Evolutionary conservation across 73 alveolate genomes (phyloP).

Genomic region (Stentor coeruleus): DNA sequence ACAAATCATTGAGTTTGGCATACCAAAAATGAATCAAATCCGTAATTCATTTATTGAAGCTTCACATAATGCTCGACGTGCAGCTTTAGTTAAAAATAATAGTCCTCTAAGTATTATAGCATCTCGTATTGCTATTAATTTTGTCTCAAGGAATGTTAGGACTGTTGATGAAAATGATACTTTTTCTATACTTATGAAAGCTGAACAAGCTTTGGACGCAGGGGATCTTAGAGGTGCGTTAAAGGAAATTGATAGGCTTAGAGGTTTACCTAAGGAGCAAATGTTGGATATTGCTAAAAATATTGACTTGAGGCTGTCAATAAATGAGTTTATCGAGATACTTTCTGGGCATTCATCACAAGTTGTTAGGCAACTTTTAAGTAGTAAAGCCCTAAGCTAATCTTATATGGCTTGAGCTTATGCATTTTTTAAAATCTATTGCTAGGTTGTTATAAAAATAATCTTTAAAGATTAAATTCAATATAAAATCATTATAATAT

Average conservation of each 20-base stretch:
- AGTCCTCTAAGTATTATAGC: neutral
- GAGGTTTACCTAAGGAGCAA: conserved; percentile 8
- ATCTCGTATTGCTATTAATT: neutral
- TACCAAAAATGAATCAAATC: conserved; percentile 2
- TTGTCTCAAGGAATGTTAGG: neutral
- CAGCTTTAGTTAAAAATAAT: neutral
- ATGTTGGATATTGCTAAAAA: neutral
- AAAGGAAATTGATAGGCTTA: neutral
- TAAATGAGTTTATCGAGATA: neutral
- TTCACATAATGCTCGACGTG: neutral
- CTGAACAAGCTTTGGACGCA: neutral
- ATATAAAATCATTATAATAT: too few species aligned
- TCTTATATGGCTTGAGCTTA: neutral
- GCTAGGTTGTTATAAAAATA: too few species aligned
- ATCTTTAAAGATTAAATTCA: too few species aligned
- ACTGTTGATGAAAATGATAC: conserved; percentile 22
- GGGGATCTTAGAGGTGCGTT: neutral
- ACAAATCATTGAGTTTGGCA: neutral
- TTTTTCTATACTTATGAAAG: conserved; percentile 11
- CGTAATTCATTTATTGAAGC: neutral
- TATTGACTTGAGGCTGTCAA: neutral
- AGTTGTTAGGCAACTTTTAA: neutral
- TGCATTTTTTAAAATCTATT: neutral
- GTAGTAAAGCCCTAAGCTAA: neutral
- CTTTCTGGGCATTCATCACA: neutral